Conservation (phyloP, 1,284 basidiomycete species). For the Polyporus tsugae region DNA sequence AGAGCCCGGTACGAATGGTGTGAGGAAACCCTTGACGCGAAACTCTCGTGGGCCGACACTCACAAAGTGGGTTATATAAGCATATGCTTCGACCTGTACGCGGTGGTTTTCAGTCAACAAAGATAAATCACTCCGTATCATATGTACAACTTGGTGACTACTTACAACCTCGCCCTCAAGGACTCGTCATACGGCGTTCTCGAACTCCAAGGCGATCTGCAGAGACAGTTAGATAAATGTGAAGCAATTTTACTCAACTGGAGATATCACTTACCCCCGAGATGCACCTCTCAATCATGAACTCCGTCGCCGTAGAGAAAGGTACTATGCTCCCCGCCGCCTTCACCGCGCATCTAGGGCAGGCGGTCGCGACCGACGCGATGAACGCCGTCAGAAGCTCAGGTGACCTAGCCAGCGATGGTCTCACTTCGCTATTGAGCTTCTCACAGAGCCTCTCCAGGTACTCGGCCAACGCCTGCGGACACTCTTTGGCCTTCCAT, state of each 20-base stretch:
- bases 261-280: not conserved
- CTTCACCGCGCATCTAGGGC: not conserved
- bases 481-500: not conserved
- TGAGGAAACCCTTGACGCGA: not conserved
- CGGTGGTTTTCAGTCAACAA: not conserved
- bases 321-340: not conserved
- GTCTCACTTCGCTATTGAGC: not conserved
- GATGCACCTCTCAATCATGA: not conserved
- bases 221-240: not conserved
- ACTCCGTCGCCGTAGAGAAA: not conserved
- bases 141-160: not conserved
- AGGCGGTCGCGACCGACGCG: not conserved
- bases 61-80: not conserved
- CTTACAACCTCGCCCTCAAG: not conserved
- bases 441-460: not conserved
- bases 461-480: not conserved
- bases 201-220: not conserved
- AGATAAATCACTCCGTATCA: not conserved
- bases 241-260: not conserved
- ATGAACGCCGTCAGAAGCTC: constrained; percentile 1
- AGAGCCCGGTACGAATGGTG: not conserved
- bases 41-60: not conserved
- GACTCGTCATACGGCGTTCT: not conserved
- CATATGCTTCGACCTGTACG: not conserved
- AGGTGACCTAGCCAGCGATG: not conserved